Evolutionary conservation across 257 asterid species (phyloP), one percentile per base, ranked within the genome.

Genomic region (Nicotiana tomentosiformis): DNA sequence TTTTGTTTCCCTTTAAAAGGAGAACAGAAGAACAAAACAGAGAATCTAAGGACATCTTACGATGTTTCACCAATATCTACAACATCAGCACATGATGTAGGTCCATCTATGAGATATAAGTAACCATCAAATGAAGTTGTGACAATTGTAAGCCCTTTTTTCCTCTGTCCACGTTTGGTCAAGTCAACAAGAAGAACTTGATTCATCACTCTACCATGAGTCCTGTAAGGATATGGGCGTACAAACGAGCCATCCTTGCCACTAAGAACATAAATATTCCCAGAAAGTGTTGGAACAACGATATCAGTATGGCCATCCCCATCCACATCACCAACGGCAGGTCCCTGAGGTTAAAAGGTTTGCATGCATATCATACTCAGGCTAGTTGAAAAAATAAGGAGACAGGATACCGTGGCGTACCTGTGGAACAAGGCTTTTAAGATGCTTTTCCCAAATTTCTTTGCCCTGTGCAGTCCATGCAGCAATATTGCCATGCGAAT

Each of bases 31-130:
- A 78, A 72, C 77, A 14, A 53, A 51, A 76, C 9, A 72, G 84
- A 53, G 32, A 67, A 77, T 29, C 30, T 83, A 33, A 10, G 60
- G 56, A 29, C 57, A 74, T 65, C 97, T 95, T 91, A 95, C 99
- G 97, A 96, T 82, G 99, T 97, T 92, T 97, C 98, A 77, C 99
- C 99, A 67, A 97, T 97, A 89, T 97, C 99, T 78, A 96, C 98
- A 83, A 95, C 99, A 91, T 97, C 99, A 80, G 98, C 98, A 88
- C 99, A 97, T 18, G 99, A 93, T 5, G 97, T 93, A 80, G 95
- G 97, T 33, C 99, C 99, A 58, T 97, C 98, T 84, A 97, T 95
- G 70, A 97, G 95, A 89, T 97, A 97, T 82, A 97, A 76, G 87
- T 97, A 97, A 83, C 99, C 99, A 85, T 97, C 99, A 81, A 97